Conservation (phyloP, 148 eudicot species). For the Drosera capensis region DNA sequence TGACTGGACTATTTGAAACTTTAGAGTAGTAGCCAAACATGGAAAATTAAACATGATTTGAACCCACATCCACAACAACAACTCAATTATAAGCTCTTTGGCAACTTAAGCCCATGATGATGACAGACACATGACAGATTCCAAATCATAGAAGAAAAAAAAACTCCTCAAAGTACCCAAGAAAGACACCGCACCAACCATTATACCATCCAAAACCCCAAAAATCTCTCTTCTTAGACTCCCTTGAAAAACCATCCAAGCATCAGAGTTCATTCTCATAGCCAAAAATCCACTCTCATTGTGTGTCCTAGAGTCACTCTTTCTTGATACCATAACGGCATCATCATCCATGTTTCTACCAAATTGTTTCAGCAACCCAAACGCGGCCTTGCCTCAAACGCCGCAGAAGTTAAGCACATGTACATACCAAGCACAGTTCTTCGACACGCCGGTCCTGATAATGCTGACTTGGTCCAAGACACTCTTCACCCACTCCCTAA, state of each 20-base stretch:
- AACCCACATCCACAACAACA: slow-evolving; percentile 6
- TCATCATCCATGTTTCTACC: slow-evolving; percentile 25
- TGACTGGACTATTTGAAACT: too few species aligned
- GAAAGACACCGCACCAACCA: background rate
- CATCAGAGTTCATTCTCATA: background rate
- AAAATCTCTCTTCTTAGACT: background rate
- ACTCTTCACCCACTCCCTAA: slow-evolving; percentile 31
- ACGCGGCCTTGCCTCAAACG: slow-evolving; percentile 4
- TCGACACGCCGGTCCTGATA: slow-evolving; percentile 23
- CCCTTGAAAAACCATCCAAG: background rate
- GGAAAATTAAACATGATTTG: slow-evolving; percentile 12
- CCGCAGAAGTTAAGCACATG: slow-evolving; percentile 39
- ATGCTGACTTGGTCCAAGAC: slow-evolving; percentile 55
- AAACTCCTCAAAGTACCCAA: background rate
- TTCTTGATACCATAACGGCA: background rate
- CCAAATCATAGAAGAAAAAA: background rate
- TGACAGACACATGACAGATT: background rate
- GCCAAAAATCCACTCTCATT: background rate
- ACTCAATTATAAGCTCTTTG: background rate
- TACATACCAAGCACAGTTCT: slow-evolving; percentile 31
- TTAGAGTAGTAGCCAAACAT: background rate
- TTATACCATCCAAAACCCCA: background rate
- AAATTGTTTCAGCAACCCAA: slow-evolving; percentile 41
- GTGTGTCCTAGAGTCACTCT: background rate
- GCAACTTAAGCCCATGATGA: background rate